Conservation (phyloP, 2,329 filamentous ascomycete genomes). For the Alternaria consortialis region DNA sequence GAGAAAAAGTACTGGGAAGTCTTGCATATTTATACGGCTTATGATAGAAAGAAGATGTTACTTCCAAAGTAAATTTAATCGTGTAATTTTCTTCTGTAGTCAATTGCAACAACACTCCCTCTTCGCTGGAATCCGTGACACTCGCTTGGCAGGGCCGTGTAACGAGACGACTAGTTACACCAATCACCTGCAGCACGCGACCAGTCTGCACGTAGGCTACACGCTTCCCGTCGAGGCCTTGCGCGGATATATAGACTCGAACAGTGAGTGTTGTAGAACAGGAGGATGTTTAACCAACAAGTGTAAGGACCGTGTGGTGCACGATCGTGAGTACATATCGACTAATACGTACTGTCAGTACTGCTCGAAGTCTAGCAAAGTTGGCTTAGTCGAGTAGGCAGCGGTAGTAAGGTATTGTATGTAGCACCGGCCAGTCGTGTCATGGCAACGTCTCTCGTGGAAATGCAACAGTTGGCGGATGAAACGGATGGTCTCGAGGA, state of each 20-base stretch:
- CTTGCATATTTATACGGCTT: constrained; percentile 11
- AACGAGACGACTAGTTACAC: constrained; percentile 24
- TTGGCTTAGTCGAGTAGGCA: background rate
- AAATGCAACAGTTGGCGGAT: constrained; percentile 11
- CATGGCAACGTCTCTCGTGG: constrained; percentile 15
- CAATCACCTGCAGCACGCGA: constrained; percentile 28
- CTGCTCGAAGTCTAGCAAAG: background rate
- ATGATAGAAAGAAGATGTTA: background rate
- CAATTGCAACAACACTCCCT: constrained; percentile 8
- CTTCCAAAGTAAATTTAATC: constrained; percentile 12
- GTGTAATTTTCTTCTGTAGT: constrained; percentile 10
- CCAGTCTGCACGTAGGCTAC: constrained; percentile 26
- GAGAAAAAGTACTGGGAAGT: background rate
- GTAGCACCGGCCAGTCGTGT: constrained; percentile 26
- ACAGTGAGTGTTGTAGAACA: constrained; percentile 7
- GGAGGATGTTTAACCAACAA: too few species aligned
- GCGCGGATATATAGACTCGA: constrained; percentile 1
- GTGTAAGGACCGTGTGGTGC: background rate
- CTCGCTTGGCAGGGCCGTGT: constrained; percentile 19
- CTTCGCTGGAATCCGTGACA: constrained; percentile 12
- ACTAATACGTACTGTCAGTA: background rate
- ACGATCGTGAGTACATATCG: background rate
- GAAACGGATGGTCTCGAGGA: constrained; percentile 5
- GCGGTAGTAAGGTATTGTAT: background rate
- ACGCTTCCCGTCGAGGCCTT: constrained; percentile 1